Conservation (phyloP, 2,329 filamentous ascomycete species). For the Clonostachys rosea region DNA sequence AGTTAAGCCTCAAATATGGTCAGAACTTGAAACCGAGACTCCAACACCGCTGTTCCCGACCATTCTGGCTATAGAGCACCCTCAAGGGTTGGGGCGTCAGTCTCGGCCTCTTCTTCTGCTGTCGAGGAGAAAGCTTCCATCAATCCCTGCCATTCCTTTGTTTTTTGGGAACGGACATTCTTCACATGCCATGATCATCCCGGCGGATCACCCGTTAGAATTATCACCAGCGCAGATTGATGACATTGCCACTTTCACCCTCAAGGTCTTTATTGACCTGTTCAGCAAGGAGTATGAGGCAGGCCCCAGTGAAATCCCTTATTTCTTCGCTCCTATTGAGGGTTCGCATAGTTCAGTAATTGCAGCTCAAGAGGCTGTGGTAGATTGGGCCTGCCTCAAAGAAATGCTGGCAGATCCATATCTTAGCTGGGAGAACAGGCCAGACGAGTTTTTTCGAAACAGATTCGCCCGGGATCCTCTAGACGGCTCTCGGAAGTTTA, state of each 20-base stretch:
- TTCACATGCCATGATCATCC: slow-evolving; percentile 50
- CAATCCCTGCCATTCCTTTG: slow-evolving; percentile 63
- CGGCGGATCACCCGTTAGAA: slow-evolving; percentile 29
- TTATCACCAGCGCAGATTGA: slow-evolving; percentile 39
- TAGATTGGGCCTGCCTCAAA: slow-evolving; percentile 56
- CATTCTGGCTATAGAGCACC: slow-evolving; percentile 52
- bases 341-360: neutral
- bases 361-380: neutral
- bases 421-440: slow-evolving; percentile 32
- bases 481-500: slow-evolving; percentile 61
- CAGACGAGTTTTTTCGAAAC: slow-evolving; percentile 43
- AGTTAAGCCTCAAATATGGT: slow-evolving; percentile 75
- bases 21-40: slow-evolving; percentile 22
- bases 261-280: slow-evolving; percentile 73
- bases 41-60: slow-evolving; percentile 57
- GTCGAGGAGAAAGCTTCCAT: slow-evolving; percentile 60
- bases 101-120: slow-evolving; percentile 67
- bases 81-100: slow-evolving; percentile 48
- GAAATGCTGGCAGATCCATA: slow-evolving; percentile 24
- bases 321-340: slow-evolving; percentile 69
- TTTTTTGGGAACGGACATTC: slow-evolving; percentile 63
- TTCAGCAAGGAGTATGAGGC: slow-evolving; percentile 84
- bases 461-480: slow-evolving; percentile 53
- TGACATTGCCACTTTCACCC: slow-evolving; percentile 65
- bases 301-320: slow-evolving; percentile 62